Evolutionary conservation across 805 yeast species (phyloP), one percentile per base, ranked within the genome.

Genomic region (Henningerozyma blattae): DNA sequence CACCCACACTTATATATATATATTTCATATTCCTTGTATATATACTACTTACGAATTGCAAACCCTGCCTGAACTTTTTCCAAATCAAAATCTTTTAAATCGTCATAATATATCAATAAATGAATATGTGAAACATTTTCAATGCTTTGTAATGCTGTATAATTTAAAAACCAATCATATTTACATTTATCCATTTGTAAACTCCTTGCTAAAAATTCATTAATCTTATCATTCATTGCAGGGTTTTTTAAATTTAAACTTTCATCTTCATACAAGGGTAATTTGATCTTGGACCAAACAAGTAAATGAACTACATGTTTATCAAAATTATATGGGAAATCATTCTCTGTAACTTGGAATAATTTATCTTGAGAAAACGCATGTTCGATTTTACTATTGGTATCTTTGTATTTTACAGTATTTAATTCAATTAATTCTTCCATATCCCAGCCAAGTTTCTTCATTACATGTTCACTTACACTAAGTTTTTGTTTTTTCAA

Each of bases 91-190:
- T 6, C 14, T 24, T 24, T 12, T n/a, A n/a, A n/a, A 17, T 34
- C 36, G 10, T 41, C 36, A 16, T 34, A 30, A 28, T 59, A 66
- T 10, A 80, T 42, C 19, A 80, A 46, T 2, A 79, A 70, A 52
- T 80, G 91, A 13, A 79, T 57, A 48, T 80, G 91, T 17, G 85
- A 77, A 24, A 80, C 59, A 19, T 70, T 63, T 42, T 62, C 67
- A 5, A 80, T 77, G 48, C 85, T 77, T 50, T 80, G 91, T 27
- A 80, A 52, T 6, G 68, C 63, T 7, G 76, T 68, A 71, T 81
- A 79, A 49, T 80, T 80, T 43, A 79, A 66, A 53, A 79, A 80
- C 89, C 89, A 80, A 2, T 64, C 48, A 30, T 69, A 45, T 27
- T 69, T 56, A 4, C 64, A 58, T 19, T 60, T 46, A 5, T 17